Evolutionary conservation across 768 basidiomycete genomes (phyloP), one percentile per base, ranked within the genome.

Genomic region (Boletus vermiculosoides): DNA sequence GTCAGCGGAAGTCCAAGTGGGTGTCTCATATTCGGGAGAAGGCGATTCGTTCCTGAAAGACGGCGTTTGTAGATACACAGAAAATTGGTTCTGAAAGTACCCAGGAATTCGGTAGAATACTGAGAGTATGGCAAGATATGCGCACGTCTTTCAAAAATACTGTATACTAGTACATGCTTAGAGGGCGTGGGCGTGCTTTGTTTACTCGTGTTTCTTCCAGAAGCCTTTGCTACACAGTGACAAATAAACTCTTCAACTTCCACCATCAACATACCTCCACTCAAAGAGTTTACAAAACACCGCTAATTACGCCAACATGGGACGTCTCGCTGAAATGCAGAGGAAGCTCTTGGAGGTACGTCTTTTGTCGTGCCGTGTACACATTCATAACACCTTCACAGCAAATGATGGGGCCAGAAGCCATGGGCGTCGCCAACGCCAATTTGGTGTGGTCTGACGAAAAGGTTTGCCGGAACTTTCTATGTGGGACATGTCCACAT

Each of bases 331-430:
- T 58, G 95, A 98, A 74, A 92, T 94, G 92, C 95, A 98, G 78
- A 85, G 94, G 62, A 97, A 93, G 88, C 90, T 98, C 74, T 72
- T 84, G 50, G 79, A 83, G 76, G 83, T 80, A 62, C n/a, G 74
- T 78, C 55, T 80, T 78, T 78, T 73, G 18, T 39, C 50, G 20
- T 2, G 45, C 54, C 53, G 10, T 42, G 55, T 20, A 28, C 10
- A 44, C 36, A 28, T 23, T 49, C 16, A 41, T 64, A 46, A 61
- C 30, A 33, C 34, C 18, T 45, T 57, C 58, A 50, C 60, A 97
- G 95, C 95, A 97, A 95, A 97, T 96, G 94, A 98, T 98, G 95
- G 96, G 94, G n/a, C 91, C 96, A 45, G 96, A 99, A 77, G 94
- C 97, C 20, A 96, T 99, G 93, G 97, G 97, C 66, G 87, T 94